phyloP scores from a whole-genome alignment of 352 stramenopile genomes.

The Lagenidium giganteum region DNA sequence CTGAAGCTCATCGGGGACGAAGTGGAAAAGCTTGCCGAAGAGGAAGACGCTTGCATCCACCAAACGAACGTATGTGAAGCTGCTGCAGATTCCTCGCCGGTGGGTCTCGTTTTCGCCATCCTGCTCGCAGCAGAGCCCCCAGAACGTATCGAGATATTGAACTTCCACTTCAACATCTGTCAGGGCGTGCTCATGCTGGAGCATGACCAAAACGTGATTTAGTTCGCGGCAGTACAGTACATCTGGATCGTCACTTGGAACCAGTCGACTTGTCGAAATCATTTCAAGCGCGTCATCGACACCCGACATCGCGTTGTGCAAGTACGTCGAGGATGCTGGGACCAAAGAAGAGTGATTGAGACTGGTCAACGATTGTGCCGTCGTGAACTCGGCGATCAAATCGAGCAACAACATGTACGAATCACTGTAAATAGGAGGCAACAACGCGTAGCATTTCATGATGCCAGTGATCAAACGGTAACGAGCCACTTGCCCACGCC shows the following conservation, averaged over 20 bases:
- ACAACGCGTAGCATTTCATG: conserved; percentile 65
- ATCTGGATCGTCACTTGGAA: conserved; percentile 54
- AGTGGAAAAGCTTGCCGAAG: conserved; percentile 65
- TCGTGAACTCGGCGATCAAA: conserved; percentile 74
- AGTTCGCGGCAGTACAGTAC: conserved; percentile 69
- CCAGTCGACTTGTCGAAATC: conserved; percentile 40
- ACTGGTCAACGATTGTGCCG: conserved; percentile 71
- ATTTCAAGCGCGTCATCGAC: conserved; percentile 65
- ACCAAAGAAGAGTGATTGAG: conserved; percentile 49
- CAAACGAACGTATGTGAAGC: conserved; percentile 64
- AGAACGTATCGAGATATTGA: conserved; percentile 80
- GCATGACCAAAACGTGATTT: conserved; percentile 67
- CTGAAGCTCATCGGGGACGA: conserved; percentile 66
- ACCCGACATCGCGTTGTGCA: conserved; percentile 46
- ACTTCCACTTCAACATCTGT: conserved; percentile 81
- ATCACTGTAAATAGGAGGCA: conserved; percentile 77
- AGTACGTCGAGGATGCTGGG: conserved; percentile 55
- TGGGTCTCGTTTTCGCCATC: conserved; percentile 8
- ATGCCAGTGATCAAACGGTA: conserved; percentile 76
- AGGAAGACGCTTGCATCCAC: conserved; percentile 59
- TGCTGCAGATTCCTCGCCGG: conserved; percentile 37
- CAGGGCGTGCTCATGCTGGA: conserved; percentile 68
- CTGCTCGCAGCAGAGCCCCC: conserved; percentile 32
- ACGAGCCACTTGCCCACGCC: conserved; percentile 73
- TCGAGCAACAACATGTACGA: conserved; percentile 79